Base-by-base conservation (phyloP, 805 yeast genomes). In the Candida yuanshanica region DNA sequence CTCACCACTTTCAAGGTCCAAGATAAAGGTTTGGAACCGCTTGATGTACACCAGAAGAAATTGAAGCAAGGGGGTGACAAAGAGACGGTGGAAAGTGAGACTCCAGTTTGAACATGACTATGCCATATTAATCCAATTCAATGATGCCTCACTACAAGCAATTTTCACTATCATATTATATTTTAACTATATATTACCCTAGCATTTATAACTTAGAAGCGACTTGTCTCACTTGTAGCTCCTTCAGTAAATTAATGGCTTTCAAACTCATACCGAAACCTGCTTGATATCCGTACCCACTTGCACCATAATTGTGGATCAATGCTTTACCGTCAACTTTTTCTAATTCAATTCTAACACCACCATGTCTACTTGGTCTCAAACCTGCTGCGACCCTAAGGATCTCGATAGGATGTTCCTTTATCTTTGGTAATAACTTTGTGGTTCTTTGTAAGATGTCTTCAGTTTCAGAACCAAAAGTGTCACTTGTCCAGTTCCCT, bases 331-430 rank as follows among this genome's bases (percentile, higher is more conserved):
- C 65, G 10, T 60, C 64, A 12, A 64, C 61, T 4, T 41, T 44
- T 50, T 81, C 83, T 33, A 60, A 58, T 55, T 83, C 93, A 33
- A 86, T 74, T 39, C 95, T 68, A 6, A 75, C 79, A 5, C 95
- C 95, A 12, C 90, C 93, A 32, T 74, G 69, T 54, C 95, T 72
- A 29, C 81, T 69, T 6, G 95, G 95, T 48, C 95, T 72, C 35
- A 83, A 66, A 0, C 95, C 95, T 7, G 89, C 80, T 1, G 75
- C 84, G 31, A 76, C 80, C 39, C 85, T 70, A 10, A 83, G 38
- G 21, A 86, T 69, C 48, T 80, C 83, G 35, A 66, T 58, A 18
- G 51, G 75, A 59, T 47, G 37, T 13, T 62, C 64, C 40, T 72
- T 51, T 33, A 83, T 67, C 43, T 74, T 60, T 25, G 84, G 85